Base-by-base conservation (phyloP, 1,139 yeast genomes). In the Geotrichum restrictum region DNA sequence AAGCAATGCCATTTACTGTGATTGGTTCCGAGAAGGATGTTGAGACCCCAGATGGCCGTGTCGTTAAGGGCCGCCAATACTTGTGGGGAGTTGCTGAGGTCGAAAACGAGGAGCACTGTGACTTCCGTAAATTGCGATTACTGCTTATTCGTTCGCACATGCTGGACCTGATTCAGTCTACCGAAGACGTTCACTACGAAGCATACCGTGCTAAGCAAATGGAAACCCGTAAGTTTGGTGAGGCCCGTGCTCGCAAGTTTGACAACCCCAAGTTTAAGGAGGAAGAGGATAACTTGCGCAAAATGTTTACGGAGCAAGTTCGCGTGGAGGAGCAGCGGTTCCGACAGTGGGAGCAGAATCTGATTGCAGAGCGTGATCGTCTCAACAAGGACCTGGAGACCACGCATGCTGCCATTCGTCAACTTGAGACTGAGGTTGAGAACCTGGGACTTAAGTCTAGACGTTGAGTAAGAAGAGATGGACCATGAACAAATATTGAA, bases 41-140 rank as follows among this genome's bases (percentile, higher is more conserved):
- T 58, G 93, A 88, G 65, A 77, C 84, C 49, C 76, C 82, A 21
- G 82, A 85, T 45, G 97, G 96, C 39, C 78, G 80, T 59, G 75
- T 79, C 59, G 91, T 88, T 46, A 80, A 86, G 59, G 98, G 96
- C 47, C 84, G 99, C 72, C 88, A 88, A 69, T 93, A 93, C 68
- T 93, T 95, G 59, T 93, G 98, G 98, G 98, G 98, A 43, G 77
- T 88, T 52, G 98, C 93, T 49, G 98, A 93, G 70, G 96, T 93
- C 51, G 98, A 93, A 70, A 93, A 93, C 70, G 98, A 91, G 67
- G 79, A 79, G 57, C 98, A 93, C 69, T 91, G 97, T 73, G 98
- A 93, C 71, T 93, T 94, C 74, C 83, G 88, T 71, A 89, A 89
- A 71, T 78, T 93, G 66, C 84, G 98, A 72, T 81, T 91, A 60